Evolutionary conservation across 805 yeast genomes (phyloP), one percentile per base, ranked within the genome.

Genomic region (Saturnispora saitoi): DNA sequence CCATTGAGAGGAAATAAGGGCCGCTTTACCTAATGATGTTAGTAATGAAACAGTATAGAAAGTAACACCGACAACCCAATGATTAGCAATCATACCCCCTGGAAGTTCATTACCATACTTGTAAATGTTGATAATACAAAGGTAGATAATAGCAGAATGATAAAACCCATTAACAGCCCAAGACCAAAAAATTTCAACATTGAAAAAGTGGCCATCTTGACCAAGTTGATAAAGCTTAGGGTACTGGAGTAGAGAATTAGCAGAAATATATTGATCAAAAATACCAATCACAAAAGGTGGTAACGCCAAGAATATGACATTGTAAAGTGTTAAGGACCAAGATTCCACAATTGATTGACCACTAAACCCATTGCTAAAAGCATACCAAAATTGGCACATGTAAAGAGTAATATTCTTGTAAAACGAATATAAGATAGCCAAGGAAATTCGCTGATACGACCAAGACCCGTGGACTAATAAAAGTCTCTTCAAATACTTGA

Each of bases 371-470:
- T 90, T 93, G 51, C 81, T 75, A 63, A 93, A 93, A 19, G 91
- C 97, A 66, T 77, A 93, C 99, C 99, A 93, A 66, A 93, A 93
- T 69, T 93, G 99, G 3, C 97, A 88, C 96, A 93, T 86, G 67
- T 91, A 95, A 50, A 93, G 75, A 2, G 96, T 88, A 60, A 93
- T 86, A 61, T 93, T 93, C 68, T 93, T 93, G 78, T 93, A 93
- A 60, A 93, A 93, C 0, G 97, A 89, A 64, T 91, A 93, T 52
- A 93, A 72, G 55, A 93, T 91, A 1, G 97, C 96, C 57, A 83
- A 82, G 12, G 96, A 84, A 48, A 91, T 81, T 62, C 99, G 79
- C 63, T 90, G 97, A 63, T 93, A 93, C 38, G 96, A 87, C 99
- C 99, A 93, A 8, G 96, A 70, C 1, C 99, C 99, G 65, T 93